These are phyloP conservation scores for Tuber magnatum DNA, from an alignment of 495 filamentous ascomycete species.

Conservation along the genomic window DNA sequence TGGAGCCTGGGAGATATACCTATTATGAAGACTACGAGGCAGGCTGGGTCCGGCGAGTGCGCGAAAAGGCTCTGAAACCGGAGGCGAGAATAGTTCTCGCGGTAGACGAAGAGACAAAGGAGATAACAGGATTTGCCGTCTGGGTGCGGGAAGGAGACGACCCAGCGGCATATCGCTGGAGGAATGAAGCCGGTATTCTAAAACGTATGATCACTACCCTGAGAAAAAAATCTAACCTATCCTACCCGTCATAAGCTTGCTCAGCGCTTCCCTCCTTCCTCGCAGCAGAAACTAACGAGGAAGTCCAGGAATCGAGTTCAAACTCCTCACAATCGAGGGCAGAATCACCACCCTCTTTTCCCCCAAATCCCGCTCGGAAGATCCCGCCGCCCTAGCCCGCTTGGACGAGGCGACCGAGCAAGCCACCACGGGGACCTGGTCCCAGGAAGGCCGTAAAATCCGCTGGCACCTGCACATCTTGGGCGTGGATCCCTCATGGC, in stretches of 20 bases:
- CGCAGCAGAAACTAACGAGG: not conserved
- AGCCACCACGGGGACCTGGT: not conserved
- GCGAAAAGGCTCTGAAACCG: not conserved
- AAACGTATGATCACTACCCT: conserved; percentile 15
- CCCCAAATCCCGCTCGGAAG: conserved; percentile 10
- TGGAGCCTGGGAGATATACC: conserved; percentile 16
- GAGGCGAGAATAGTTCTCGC: conserved; percentile 4
- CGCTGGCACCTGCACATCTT: conserved; percentile 31
- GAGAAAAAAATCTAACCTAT: not conserved
- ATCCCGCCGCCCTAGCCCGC: conserved; percentile 2
- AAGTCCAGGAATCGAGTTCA: conserved; percentile 17
- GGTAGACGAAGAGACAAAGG: conserved; percentile 2
- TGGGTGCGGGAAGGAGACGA: conserved; percentile 23
- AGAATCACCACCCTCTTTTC: conserved; percentile 3
- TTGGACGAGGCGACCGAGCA: conserved; percentile 9
- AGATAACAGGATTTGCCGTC: conserved; percentile 22
- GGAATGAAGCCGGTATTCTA: conserved; percentile 3
- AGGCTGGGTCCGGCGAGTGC: conserved; percentile 6
- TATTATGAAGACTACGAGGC: conserved; percentile 22
- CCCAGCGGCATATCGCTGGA: conserved; percentile 1
- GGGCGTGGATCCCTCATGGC: conserved; percentile 24
- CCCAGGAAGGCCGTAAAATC: not conserved
- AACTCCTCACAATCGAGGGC: conserved; percentile 11
- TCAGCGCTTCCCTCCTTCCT: not conserved
- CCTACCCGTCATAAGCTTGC: not conserved